Evolutionary conservation across 306 rosid species (phyloP), one percentile per base, ranked within the genome.

Genomic region (Pyrus pyrifolia): DNA sequence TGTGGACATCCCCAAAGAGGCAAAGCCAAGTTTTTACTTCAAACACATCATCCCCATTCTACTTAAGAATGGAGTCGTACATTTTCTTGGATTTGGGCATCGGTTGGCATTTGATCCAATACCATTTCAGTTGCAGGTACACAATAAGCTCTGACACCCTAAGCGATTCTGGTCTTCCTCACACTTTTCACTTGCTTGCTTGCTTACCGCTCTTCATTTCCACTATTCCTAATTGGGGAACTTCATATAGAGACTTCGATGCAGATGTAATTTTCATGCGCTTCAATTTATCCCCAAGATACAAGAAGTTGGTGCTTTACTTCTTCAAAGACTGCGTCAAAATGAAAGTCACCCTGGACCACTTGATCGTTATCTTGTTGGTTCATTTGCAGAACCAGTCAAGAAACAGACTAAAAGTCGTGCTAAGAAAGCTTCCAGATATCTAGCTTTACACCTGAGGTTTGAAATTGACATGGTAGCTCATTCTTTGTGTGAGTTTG

Each of bases 391-490:
- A 38, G 81, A 82, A 81, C 81, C 83, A 68, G 57, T 75, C 66
- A 55, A 60, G 72, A 86, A 79, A 82, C 80, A 76, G 71, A 75
- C 76, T 66, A 84, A 73, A 72, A 60, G 70, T 75, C 83, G 17
- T 81, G 71, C 83, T 30, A 85, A 84, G 87, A 92, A 88, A 85
- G 81, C 91, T 74, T 87, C 97, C 59, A 92, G 83, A 80, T 95
- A 92, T 86, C 92, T 95, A 25, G 91, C 99, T 78, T 55, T 95
- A 63, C 99, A 95, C 83, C 93, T 95, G 91, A 88, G 99, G 76
- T 92, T 92, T 86, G 99, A 95, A 87, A 95, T 95, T 83, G 99
- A 95, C 84, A 95, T 92, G 99, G 99, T 89, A 65, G 87, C 97
- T 79, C 99, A 95, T 88, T 95, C 99, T 85, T 84, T 95, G 71